Evolutionary conservation across 1,284 basidiomycete genomes (phyloP).

Genomic region (Pseudozyma tsukubaensis): DNA sequence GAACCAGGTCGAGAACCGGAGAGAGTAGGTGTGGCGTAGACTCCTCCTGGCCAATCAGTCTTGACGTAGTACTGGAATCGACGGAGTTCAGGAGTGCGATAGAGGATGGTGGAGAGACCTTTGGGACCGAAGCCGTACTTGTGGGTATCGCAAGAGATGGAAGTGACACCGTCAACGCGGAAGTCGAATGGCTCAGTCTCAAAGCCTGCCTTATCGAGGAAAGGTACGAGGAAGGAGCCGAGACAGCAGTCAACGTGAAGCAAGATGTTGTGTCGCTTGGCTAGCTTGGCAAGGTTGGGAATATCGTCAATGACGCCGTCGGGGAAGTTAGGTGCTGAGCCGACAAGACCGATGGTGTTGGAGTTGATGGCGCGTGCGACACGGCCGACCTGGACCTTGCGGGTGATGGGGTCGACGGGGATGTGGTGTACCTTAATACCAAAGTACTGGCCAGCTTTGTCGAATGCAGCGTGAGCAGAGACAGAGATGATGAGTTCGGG

Average conservation of each 20-base stretch:
- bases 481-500: conserved; percentile 93
- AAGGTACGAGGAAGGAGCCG: conserved; percentile 69
- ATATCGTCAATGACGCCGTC: conserved; percentile 80
- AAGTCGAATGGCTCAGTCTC: conserved; percentile 66
- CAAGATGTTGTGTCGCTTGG: conserved; percentile 80
- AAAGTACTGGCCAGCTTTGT: conserved; percentile 90
- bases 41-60: conserved; percentile 67
- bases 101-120: conserved; percentile 64
- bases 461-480: conserved; percentile 93
- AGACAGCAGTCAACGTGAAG: conserved; percentile 78
- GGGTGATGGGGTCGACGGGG: conserved; percentile 83
- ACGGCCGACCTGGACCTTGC: conserved; percentile 81
- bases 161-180: conserved; percentile 65
- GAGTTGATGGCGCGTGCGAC: conserved; percentile 75
- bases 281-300: conserved; percentile 80
- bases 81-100: conserved; percentile 55
- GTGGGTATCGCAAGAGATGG: conserved; percentile 67
- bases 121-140: conserved; percentile 69
- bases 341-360: conserved; percentile 78
- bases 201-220: conserved; percentile 62
- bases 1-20: conserved; percentile 79
- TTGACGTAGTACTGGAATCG: conserved; percentile 68
- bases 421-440: conserved; percentile 90
- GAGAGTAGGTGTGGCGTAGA: conserved; percentile 64
- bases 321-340: conserved; percentile 81